A percentile compares a stretch with the other conserved stretches of the same genome.
phyloP scores from a whole-genome alignment of 495 filamentous ascomycete species.

The Daldinia caldariorum region DNA sequence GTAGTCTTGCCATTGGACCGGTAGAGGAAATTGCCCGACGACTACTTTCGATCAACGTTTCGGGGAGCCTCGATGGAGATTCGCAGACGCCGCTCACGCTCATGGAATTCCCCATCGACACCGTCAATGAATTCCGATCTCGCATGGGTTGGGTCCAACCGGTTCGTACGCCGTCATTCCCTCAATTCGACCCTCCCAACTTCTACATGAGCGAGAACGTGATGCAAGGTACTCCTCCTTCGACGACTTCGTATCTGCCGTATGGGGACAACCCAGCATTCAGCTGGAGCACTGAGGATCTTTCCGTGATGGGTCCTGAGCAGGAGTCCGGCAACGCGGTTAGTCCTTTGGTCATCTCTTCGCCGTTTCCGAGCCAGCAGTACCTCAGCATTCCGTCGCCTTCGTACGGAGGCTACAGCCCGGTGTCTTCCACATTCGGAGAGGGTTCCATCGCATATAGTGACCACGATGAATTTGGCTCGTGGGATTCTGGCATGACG shows the following conservation, averaged over 20 bases:
- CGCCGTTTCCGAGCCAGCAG: slow-evolving; percentile 58
- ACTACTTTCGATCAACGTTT: slow-evolving; percentile 60
- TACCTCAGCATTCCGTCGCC: slow-evolving; percentile 67
- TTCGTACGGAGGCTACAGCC: slow-evolving; percentile 63
- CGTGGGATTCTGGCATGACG: slow-evolving; percentile 52
- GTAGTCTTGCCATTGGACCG: slow-evolving; percentile 75
- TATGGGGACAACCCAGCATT: slow-evolving; percentile 63
- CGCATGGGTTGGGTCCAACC: slow-evolving; percentile 71
- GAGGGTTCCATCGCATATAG: slow-evolving; percentile 64
- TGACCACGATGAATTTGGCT: slow-evolving; percentile 60
- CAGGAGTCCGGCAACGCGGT: slow-evolving; percentile 52
- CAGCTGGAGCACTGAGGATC: slow-evolving; percentile 66
- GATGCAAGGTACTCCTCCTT: slow-evolving; percentile 50
- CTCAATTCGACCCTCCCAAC: slow-evolving; percentile 59
- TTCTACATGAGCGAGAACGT: slow-evolving; percentile 56
- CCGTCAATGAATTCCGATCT: slow-evolving; percentile 66
- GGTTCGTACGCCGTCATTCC: slow-evolving; percentile 62
- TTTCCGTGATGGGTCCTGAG: slow-evolving; percentile 55
- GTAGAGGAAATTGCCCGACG: slow-evolving; percentile 81
- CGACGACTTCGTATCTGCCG: slow-evolving; percentile 51
- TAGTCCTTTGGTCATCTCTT: slow-evolving; percentile 61
- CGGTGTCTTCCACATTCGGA: slow-evolving; percentile 63
- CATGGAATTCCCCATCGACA: slow-evolving; percentile 72
- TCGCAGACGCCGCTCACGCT: slow-evolving; percentile 62
- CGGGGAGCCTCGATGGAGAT: slow-evolving; percentile 55